Conservation (phyloP, 495 filamentous ascomycete species). For the Penicillium alfredii region DNA sequence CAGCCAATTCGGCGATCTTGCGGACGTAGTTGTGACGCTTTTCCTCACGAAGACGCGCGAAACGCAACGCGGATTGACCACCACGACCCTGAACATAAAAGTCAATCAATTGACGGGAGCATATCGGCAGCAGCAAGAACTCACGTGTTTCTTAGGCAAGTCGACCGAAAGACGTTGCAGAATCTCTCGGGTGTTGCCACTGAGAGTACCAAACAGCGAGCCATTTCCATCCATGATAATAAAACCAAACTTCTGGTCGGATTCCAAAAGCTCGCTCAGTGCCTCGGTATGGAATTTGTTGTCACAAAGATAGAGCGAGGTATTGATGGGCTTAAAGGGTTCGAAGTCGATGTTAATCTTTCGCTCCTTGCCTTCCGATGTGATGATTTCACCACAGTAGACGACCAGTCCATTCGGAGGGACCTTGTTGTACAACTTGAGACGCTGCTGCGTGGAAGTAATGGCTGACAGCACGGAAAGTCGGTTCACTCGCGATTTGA, state of each 20-base stretch:
- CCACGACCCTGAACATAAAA: slow-evolving; percentile 61
- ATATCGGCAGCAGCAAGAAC: slow-evolving; percentile 4
- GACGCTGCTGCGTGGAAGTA: slow-evolving; percentile 95
- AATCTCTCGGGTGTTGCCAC: slow-evolving; percentile 94
- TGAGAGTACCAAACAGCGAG: slow-evolving; percentile 90
- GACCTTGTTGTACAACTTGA: slow-evolving; percentile 98
- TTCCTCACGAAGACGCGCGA: slow-evolving; percentile 97
- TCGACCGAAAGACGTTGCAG: slow-evolving; percentile 96
- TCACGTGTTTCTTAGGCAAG: slow-evolving; percentile 89
- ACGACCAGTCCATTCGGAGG: slow-evolving; percentile 95
- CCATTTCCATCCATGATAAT: slow-evolving; percentile 99
- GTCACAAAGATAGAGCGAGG: slow-evolving; percentile 96
- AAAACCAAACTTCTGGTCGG: slow-evolving; percentile 97
- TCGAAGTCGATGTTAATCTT: slow-evolving; percentile 99
- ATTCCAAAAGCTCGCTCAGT: slow-evolving; percentile 90
- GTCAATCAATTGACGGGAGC: not conserved
- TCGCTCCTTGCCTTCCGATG: slow-evolving; percentile 92
- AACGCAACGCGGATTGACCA: slow-evolving; percentile 98
- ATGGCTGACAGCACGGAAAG: slow-evolving; percentile 96
- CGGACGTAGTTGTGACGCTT: slow-evolving; percentile 99
- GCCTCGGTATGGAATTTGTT: slow-evolving; percentile 99
- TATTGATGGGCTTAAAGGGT: slow-evolving; percentile 99
- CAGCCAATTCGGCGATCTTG: slow-evolving; percentile 94
- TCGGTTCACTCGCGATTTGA: slow-evolving; percentile 98
- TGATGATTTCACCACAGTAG: slow-evolving; percentile 99